Base-by-base conservation (phyloP, 176 grass and related monocot species). In the Eleusine coracana region DNA sequence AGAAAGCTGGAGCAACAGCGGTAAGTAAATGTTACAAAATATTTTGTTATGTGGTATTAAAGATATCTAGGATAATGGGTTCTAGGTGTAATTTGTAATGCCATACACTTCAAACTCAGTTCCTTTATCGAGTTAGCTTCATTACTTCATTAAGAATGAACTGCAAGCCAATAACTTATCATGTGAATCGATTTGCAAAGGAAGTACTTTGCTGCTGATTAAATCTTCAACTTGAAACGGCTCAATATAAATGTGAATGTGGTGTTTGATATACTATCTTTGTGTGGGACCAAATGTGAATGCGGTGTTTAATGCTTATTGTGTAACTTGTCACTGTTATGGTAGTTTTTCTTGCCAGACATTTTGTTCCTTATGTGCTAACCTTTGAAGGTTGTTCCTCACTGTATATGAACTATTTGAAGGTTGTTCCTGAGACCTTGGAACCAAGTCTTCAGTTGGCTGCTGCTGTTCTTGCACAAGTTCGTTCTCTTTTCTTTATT, bases 361-460 rank as follows among this genome's bases (percentile, higher is more conserved):
- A 77, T 6, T 20, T 42, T 73, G 59, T 38, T 61, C 40, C 13
- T 41, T 18, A 17, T 28, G 66, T 76, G 2, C 0, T 79, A 59
- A 66, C 20, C 44, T 66, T 79, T 70, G 51, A 45, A 18, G 55
- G 73, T 34, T 34, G 31, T 34, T 34, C 31, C 31, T 34, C 73
- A 74, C 20, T 61, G 11, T 18, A 63, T 83, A 52, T 44, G 29
- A 52, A 72, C 20, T 12, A n/a, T 82, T 94, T 81, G 49, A 87
- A 98, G 96, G 96, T 99, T 68, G 93, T 99, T 41, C 96, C 96
- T 39, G 96, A 99, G 82, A 99, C 96, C 55, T 92, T 99, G 88
- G 96, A 99, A 90, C 96, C 96, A 76, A 99, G 96, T 92, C 91
- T 99, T 63, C 96, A 99, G 70, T 76, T 99, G 77, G 93, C 96